Evolutionary conservation across 441 rosid genomes (phyloP).

Genomic region (Brassica balearica): DNA sequence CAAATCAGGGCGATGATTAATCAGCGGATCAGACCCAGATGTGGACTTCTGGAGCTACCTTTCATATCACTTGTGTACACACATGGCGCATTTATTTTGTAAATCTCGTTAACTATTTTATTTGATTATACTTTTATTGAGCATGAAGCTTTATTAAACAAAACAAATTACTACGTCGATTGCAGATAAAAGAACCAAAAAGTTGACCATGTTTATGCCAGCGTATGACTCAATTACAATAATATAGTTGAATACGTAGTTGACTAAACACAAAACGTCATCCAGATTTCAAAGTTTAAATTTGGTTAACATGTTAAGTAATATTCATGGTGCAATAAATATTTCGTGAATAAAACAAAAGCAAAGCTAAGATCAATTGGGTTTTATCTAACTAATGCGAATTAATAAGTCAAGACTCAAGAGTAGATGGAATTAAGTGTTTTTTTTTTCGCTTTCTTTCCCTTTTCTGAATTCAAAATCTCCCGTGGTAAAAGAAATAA

Average conservation of each 20-base stretch:
- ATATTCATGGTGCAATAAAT: no score
- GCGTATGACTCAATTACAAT: not conserved
- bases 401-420: not conserved
- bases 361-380: not conserved
- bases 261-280: not conserved
- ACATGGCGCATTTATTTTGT: constrained; percentile 29
- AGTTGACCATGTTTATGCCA: constrained; percentile 18
- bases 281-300: not conserved
- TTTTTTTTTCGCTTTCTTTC: not conserved
- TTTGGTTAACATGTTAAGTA: not conserved
- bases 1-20: constrained; percentile 41
- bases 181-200: constrained; percentile 23
- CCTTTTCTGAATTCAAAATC: not conserved
- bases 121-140: not conserved
- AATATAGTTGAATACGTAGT: not conserved
- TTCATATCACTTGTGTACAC: constrained; percentile 24
- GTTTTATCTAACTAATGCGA: not conserved
- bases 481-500: not conserved
- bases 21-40: constrained; percentile 22
- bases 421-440: not conserved
- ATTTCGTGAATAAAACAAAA: not conserved
- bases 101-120: constrained; percentile 17
- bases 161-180: not conserved
- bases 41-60: constrained; percentile 21
- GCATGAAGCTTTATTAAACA: constrained; percentile 25